phyloP scores from a whole-genome alignment of 1,139 yeast genomes.

The Hyphopichia pseudoburtonii region DNA sequence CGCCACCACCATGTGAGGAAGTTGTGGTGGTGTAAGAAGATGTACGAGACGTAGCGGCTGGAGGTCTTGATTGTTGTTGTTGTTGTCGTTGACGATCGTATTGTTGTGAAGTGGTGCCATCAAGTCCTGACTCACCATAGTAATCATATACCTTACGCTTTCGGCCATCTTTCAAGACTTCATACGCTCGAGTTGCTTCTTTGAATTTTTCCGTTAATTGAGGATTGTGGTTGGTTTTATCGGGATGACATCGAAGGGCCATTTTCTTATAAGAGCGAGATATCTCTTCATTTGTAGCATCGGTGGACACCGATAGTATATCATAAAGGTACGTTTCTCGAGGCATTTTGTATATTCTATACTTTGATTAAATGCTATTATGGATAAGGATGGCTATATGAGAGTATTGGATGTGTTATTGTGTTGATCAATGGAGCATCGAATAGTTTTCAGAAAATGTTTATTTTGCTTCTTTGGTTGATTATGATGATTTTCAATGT shows the following conservation, averaged over 20 bases:
- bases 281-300: slow-evolving; percentile 41
- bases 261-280: slow-evolving; percentile 39
- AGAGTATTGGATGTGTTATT: too few species aligned
- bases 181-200: slow-evolving; percentile 45
- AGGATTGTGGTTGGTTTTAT: slow-evolving; percentile 47
- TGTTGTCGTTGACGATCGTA: too few species aligned
- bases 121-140: slow-evolving; percentile 42
- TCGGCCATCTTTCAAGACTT: slow-evolving; percentile 33
- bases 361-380: too few species aligned
- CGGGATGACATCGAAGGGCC: slow-evolving; percentile 48
- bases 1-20: not conserved
- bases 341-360: slow-evolving; percentile 28
- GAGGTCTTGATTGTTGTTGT: too few species aligned
- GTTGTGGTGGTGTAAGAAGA: too few species aligned
- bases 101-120: slow-evolving; percentile 20
- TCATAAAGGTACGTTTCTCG: slow-evolving; percentile 39
- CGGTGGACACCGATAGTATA: slow-evolving; percentile 31
- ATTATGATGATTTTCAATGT: too few species aligned
- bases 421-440: too few species aligned
- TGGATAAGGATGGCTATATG: too few species aligned
- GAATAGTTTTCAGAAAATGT: too few species aligned
- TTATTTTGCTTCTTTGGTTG: too few species aligned
- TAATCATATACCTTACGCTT: slow-evolving; percentile 34
- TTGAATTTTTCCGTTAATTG: slow-evolving; percentile 45
- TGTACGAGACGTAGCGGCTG: too few species aligned